Evolutionary conservation across 305 asterid species (phyloP), one percentile per base, ranked within the genome.

Genomic region (Solanum hybrid): DNA sequence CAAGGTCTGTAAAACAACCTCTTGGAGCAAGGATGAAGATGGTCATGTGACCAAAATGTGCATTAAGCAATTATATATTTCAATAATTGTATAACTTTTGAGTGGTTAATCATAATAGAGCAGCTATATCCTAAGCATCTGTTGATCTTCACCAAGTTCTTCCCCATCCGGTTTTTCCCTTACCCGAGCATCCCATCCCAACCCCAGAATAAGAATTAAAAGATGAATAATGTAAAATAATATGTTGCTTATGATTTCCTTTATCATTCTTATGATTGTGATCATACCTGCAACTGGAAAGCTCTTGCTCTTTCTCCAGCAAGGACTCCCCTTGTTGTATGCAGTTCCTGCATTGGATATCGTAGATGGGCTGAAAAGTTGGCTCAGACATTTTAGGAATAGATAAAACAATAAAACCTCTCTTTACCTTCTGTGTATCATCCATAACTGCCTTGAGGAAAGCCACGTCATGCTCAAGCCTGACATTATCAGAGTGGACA

Each of bases 381-480:
- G 76, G 42, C 45, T 32, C 31, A 2, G 87, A 51, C 75, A 85
- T 31, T 72, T 17, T 51, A 84, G 87, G 76, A 19, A 56, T 56
- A 24, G 76, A 51, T 56, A 51, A 31, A 31, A 38, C 22, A 56
- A 51, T 19, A 56, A 85, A 85, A 31, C 45, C 7, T 19, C 40
- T 36, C 42, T 31, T 29, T 89, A 95, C 99, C 99, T 97, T 97
- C 90, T 96, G 99, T 5, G 99, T 97, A 86, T 96, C 99, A 78
- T 97, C 99, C 91, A 96, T 77, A 90, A 97, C 98, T 38, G 99
- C 99, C 93, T 96, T 96, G 1, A 95, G 97, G 91, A 95, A 97
- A 91, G 99, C 99, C 90, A 96, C 96, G 14, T 97, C 99, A 87
- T 96, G 99, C 92, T 97, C 99, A 56, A 97, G 99, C 93, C 99